Base-by-base conservation (phyloP, 352 stramenopile genomes). In the Pythium chondricola region DNA sequence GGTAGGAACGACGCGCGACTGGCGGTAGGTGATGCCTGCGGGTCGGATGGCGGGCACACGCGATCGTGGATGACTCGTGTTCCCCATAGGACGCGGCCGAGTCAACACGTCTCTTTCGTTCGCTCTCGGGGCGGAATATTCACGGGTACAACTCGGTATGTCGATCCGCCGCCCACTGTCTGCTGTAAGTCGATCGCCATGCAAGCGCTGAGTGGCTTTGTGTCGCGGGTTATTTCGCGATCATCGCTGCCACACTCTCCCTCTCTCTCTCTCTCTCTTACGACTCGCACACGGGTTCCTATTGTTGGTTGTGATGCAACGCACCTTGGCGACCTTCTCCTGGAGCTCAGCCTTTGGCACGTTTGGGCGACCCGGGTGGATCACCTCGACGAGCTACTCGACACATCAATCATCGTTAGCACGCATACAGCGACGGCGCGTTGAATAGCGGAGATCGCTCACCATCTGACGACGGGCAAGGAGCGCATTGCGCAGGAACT, bases 401-500 rank as follows among this genome's bases (percentile, higher is more conserved):
- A 32, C 6, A 2, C 11, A 18, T 45, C 13, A 6, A 14, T 16
- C 30, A 11, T 25, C 16, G 17, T 20, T 11, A 20, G 14, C 29
- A 24, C 33, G 22, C 20, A 35, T 4, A 9, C 32, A 44, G 17
- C 44, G n/a, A 47, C 39, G 42, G 24, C 36, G n/a, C 22, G 37
- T n/a, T n/a, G n/a, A n/a, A n/a, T 20, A 17, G 36, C 26, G 17
- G n/a, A 20, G 16, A 3, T 6, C 36, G 50, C 66, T 67, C 90
- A 98, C 85, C 78, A 99, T 97, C 91, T 99, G 96, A 69, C 94
- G 96, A 69, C 97, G 82, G 56, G 90, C 77, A 53, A 99, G 81
- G 58, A 99, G 92, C 45, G 90, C 87, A 87, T 99, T 99, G 68
- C 90, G 82, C 63, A 98, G 92, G 81, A 99, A 99, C 86, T 99